These are phyloP conservation scores for Lactarius tabidus DNA, from an alignment of 768 basidiomycete species.

Conservation along the genomic window DNA sequence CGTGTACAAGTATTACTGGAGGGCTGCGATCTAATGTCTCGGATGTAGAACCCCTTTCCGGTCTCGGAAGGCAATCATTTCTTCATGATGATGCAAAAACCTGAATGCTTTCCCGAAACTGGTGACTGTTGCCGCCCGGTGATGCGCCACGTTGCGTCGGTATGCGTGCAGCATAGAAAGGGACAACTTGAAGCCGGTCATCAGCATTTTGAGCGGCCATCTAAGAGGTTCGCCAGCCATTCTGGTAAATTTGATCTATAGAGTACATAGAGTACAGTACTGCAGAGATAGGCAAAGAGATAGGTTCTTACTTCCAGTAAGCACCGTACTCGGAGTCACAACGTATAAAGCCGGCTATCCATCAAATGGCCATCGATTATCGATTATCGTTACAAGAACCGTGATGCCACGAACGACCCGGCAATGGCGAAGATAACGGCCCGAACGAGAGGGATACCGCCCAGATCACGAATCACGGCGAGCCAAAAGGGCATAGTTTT, in stretches of 20 bases:
- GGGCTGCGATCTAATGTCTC: background rate
- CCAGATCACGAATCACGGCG: background rate
- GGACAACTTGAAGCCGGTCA: background rate
- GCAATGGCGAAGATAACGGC: background rate
- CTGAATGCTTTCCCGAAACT: background rate
- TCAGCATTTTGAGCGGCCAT: background rate
- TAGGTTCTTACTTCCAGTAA: too few species aligned
- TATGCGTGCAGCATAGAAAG: background rate
- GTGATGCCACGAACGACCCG: background rate
- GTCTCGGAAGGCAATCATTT: background rate
- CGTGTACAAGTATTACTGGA: background rate
- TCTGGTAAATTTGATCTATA: background rate
- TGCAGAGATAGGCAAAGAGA: too few species aligned
- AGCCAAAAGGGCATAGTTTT: slow-evolving; percentile 1
- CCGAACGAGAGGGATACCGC: background rate
- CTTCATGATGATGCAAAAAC: background rate
- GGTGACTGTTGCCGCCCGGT: background rate
- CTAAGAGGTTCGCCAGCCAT: background rate
- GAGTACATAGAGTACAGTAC: too few species aligned
- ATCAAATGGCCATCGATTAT: background rate
- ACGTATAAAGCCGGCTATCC: background rate
- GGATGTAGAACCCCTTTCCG: background rate
- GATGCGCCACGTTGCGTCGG: background rate
- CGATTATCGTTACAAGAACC: background rate
- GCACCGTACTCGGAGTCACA: too few species aligned